Conservation (phyloP, 2,329 filamentous ascomycete genomes). For the Fusarium bulbicola region DNA sequence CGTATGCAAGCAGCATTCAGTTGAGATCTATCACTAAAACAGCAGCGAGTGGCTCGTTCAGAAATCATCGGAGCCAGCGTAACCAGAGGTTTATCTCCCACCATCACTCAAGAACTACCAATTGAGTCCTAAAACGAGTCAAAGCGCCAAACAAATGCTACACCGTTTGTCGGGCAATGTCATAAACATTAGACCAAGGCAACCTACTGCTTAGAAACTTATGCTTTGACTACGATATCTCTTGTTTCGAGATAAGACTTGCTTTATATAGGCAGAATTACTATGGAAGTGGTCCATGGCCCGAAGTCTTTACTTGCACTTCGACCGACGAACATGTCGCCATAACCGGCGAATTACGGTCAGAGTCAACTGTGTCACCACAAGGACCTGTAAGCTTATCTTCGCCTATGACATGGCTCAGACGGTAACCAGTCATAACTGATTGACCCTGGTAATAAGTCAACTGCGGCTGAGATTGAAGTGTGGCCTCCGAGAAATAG, state of each 20-base stretch:
- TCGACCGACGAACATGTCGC: no score
- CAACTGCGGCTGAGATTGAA: conserved; percentile 1
- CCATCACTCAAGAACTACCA: neutral
- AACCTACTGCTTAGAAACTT: neutral
- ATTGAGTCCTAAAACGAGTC: neutral
- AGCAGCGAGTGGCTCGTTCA: neutral
- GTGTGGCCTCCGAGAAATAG: conserved; percentile 10
- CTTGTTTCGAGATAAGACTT: neutral
- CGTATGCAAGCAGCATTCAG: neutral
- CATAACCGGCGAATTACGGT: neutral
- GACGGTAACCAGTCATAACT: neutral
- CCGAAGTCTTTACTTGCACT: neutral
- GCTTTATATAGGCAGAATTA: neutral
- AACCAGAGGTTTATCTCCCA: neutral
- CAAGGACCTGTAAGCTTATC: neutral
- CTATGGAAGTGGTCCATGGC: neutral
- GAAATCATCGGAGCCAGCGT: neutral
- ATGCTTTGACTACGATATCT: neutral
- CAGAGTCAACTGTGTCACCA: neutral
- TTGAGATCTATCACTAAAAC: neutral
- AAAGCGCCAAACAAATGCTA: neutral
- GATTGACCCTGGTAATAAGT: neutral
- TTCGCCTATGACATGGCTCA: neutral
- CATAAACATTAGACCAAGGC: neutral
- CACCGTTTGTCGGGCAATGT: neutral